phyloP scores from a whole-genome alignment of 805 yeast genomes.

The Torulaspora maleeae region DNA sequence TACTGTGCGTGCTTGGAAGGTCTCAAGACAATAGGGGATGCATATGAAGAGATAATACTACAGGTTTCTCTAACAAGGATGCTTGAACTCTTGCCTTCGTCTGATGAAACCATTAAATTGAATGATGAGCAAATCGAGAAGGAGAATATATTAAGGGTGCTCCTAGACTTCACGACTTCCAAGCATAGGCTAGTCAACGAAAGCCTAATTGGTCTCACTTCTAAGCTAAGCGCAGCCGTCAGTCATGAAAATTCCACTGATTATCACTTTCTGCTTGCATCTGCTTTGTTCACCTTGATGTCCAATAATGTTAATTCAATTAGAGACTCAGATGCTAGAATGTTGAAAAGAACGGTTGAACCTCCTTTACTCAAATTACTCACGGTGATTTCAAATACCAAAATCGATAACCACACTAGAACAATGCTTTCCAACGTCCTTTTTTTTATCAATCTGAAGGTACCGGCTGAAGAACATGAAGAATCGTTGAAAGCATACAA shows the following conservation, averaged over 20 bases:
- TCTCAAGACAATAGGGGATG: slow-evolving; percentile 41
- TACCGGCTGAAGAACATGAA: slow-evolving; percentile 40
- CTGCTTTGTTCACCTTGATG: slow-evolving; percentile 27
- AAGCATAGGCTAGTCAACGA: slow-evolving; percentile 30
- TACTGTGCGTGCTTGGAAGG: slow-evolving; percentile 52
- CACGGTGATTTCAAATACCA: slow-evolving; percentile 10
- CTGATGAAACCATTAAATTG: background rate
- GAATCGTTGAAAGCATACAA: slow-evolving; percentile 39
- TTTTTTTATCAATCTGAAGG: slow-evolving; percentile 35
- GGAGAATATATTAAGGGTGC: slow-evolving; percentile 36
- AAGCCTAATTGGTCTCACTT: slow-evolving; percentile 24
- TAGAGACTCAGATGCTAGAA: slow-evolving; percentile 13
- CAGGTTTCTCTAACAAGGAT: slow-evolving; percentile 51
- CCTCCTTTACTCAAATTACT: slow-evolving; percentile 15
- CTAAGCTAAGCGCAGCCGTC: slow-evolving; percentile 17
- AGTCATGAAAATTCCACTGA: slow-evolving; percentile 13
- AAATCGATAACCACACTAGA: slow-evolving; percentile 27
- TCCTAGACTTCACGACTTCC: slow-evolving; percentile 35
- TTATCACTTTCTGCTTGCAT: slow-evolving; percentile 28
- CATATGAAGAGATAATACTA: slow-evolving; percentile 39
- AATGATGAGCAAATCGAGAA: slow-evolving; percentile 22
- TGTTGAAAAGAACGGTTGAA: slow-evolving; percentile 22
- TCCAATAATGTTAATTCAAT: slow-evolving; percentile 23
- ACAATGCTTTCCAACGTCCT: slow-evolving; percentile 33
- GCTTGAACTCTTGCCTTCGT: slow-evolving; percentile 47